Evolutionary conservation across 345 rosid species (phyloP), one percentile per base, ranked within the genome.

Genomic region (Euphorbia peplus): DNA sequence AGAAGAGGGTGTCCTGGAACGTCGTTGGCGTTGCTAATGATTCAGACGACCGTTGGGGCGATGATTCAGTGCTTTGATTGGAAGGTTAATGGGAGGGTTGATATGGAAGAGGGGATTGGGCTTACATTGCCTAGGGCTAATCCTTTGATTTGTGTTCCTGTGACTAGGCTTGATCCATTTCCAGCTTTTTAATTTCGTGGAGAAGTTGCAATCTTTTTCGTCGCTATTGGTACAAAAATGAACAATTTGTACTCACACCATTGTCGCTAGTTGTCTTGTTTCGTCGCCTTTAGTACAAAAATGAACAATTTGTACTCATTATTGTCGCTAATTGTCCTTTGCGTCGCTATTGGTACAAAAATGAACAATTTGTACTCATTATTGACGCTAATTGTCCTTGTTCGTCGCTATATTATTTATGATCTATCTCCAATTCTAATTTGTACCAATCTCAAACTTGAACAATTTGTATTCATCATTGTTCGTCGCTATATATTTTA

Each of bases 1-100:
- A 81, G 87, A 73, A 83, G 93, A 78, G 80, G 81, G 7, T 87
- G 91, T 68, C 96, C 93, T 3, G 90, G 96, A 60, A 69, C 76
- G 11, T 63, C 85, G 25, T 26, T 86, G 8, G 93, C 91, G 0
- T 48, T 86, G 10, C 85, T 63, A n/a, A 51, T 79, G 55, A 79
- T 84, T 55, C 87, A 84, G 35, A 53, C 81, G 41, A 73, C 63
- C 14, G 71, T 84, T 5, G 87, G 79, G 55, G 73, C 79, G 15
- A 63, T 80, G 81, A 76, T 86, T 70, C 91, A 86, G 47, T 83
- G 82, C 73, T 83, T 86, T 44, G 83, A 84, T 12, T 84, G 88
- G 88, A 73, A 78, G 63, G 74, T 71, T 67, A 28, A 6, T 15
- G 73, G 83, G 0, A 28, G 6, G 41, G 83, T 89, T 51, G 80